These are phyloP conservation scores for Phytophthora ramorum DNA, from an alignment of 352 stramenopile genomes.

Conservation along the genomic window DNA sequence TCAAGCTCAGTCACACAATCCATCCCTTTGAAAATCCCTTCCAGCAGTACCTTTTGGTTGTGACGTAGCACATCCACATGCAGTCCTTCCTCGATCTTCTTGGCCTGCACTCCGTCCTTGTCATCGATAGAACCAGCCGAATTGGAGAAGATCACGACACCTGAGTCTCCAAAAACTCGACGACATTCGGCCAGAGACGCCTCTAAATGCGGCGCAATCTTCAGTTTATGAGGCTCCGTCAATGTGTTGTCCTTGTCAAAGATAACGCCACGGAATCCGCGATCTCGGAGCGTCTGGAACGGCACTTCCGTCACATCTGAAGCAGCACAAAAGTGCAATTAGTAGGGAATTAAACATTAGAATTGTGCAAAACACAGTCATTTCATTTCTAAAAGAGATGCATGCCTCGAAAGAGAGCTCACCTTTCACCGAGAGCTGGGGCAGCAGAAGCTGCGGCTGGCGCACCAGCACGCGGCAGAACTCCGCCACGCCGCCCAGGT, in stretches of 20 bases:
- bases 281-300: slow-evolving; percentile 76
- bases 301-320: slow-evolving; percentile 85
- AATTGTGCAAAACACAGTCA: slow-evolving; percentile 12
- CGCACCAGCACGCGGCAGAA: slow-evolving; percentile 82
- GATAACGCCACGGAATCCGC: slow-evolving; percentile 93
- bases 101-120: slow-evolving; percentile 77
- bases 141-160: slow-evolving; percentile 96
- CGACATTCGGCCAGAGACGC: slow-evolving; percentile 76
- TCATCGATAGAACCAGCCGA: slow-evolving; percentile 95
- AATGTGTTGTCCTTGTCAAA: slow-evolving; percentile 99
- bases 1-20: background rate
- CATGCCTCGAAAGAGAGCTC: slow-evolving; percentile 4
- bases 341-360: slow-evolving; percentile 1
- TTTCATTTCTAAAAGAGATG: background rate
- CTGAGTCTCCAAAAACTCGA: slow-evolving; percentile 88
- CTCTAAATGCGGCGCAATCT: slow-evolving; percentile 82
- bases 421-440: slow-evolving; percentile 87
- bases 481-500: slow-evolving; percentile 78
- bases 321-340: background rate
- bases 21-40: background rate
- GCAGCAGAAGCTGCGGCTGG: slow-evolving; percentile 77
- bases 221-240: slow-evolving; percentile 90
- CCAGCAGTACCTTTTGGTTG: slow-evolving; percentile 76
- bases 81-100: slow-evolving; percentile 80
- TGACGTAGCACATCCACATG: slow-evolving; percentile 92